Evolutionary conservation across 805 yeast genomes (phyloP).

Genomic region (Hanseniaspora lindneri): DNA sequence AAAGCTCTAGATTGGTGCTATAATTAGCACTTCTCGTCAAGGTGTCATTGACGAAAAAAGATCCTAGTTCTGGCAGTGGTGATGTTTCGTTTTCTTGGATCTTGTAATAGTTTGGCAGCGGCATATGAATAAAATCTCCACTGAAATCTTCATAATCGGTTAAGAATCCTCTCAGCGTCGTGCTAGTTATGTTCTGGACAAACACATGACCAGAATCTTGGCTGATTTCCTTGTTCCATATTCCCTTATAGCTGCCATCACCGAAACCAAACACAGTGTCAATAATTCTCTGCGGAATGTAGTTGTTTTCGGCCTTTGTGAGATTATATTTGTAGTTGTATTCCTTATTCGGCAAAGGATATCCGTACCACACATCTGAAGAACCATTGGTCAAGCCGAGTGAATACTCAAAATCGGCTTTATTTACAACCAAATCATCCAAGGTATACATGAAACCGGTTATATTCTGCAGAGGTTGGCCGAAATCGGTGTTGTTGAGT

Average conservation of each 20-base stretch:
- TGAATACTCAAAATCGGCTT: neutral
- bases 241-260: neutral
- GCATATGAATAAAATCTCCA: conserved; percentile 3
- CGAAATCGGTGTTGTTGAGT: neutral
- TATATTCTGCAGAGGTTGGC: conserved; percentile 6
- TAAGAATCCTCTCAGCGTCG: conserved; percentile 11
- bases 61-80: conserved; percentile 1
- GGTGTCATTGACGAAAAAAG: conserved; percentile 6
- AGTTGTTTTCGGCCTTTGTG: neutral
- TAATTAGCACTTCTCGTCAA: neutral
- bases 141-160: neutral
- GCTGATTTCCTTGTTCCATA: neutral
- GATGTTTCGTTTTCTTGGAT: neutral
- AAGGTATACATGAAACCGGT: conserved; percentile 12
- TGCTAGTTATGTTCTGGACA: conserved; percentile 1
- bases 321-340: conserved; percentile 9
- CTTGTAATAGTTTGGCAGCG: neutral
- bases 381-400: neutral
- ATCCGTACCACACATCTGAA: conserved; percentile 7
- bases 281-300: conserved; percentile 1
- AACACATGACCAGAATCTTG: neutral
- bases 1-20: neutral
- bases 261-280: neutral
- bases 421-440: neutral
- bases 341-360: conserved; percentile 6